Base-by-base conservation (phyloP, 2,329 filamentous ascomycete genomes). In the Xylariaceae sp. region DNA sequence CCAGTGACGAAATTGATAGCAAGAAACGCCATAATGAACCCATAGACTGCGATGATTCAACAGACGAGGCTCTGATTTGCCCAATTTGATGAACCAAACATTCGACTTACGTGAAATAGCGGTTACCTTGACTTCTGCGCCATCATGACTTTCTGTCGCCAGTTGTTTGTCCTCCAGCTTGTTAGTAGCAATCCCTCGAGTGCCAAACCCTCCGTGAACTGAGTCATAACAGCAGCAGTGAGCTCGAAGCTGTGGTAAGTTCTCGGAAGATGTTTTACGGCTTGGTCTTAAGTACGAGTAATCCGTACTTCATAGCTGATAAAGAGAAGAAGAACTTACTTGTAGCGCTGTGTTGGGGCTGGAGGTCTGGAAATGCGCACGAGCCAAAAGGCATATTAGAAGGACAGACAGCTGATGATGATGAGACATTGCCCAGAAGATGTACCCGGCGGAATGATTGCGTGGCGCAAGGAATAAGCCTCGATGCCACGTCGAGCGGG, bases 401-500 rank as follows among this genome's bases (percentile, higher is more conserved):
- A 44, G 51, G 35, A 47, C 34, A 10, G 18, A n/a, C 52, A 44
- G 53, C 48, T 44, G 11, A 42, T 35, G 50, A 59, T 49, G 34
- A 37, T 37, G 44, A 51, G 42, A 45, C 39, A 15, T 4, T 18
- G 30, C 47, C 57, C 17, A n/a, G 37, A 51, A 15, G 17, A 15
- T 54, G 51, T 51, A n/a, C 30, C n/a, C 42, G n/a, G 42, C 11
- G 30, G 30, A 57, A 18, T 34, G 15, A 51, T 35, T 56, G 18
- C 6, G 42, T 44, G 18, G 17, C 44, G 49, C 53, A 51, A 50
- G 56, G 47, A 37, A 30, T 59, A 37, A 49, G 50, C 42, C 44
- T 47, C 35, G 30, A 61, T 44, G 54, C 30, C 9, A 57, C 15
- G 35, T 51, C 39, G 48, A 49, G 56, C 45, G n/a, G 44, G 42